Evolutionary conservation across 192 early-diverging fungal species (phyloP), one percentile per base, ranked within the genome.

Genomic region (Backusella morwellensis): DNA sequence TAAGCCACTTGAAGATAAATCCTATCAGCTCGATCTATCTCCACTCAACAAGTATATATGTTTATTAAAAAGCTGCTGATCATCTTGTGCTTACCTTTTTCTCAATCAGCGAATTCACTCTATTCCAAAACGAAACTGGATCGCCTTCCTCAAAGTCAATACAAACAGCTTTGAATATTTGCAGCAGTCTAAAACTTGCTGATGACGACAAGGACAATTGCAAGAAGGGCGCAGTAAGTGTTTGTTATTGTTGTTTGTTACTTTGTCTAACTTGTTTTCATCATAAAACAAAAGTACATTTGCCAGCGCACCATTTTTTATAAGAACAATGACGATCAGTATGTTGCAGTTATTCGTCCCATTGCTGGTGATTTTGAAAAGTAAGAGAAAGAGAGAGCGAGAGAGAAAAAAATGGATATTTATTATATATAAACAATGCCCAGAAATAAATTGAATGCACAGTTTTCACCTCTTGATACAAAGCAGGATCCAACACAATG

Each of bases 401-500:
- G 29, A 11, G 17, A 54, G 0, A n/a, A 32, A 2, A 54, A 54
- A 21, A 6, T 21, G n/a, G 6, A 54, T 21, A n/a, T 5, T 21
- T 5, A 23, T 12, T 26, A 6, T 23, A 32, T 63, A 38, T 34
- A 14, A 26, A 29, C n/a, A 50, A 36, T 35, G 32, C 29, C 9
- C 23, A 78, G 71, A 36, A 35, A 59, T 42, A 40, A 40, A 23
- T 36, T 79, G 14, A 35, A 42, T 34, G 19, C 75, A 12, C 29
- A 32, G 12, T 47, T 81, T 23, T 66, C 35, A 29, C 34, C 75
- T 69, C 36, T 70, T 15, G 72, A 75, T n/a, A 66, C 47, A 14
- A 36, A 74, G 1, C 36, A 73, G 15, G 80, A 81, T 75, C 36
- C 77, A 8, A 75, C 80, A 34, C 67, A 76, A 66, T 74, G 80